Evolutionary conservation across 1,284 basidiomycete genomes (phyloP).

Genomic region (Malassezia psittaci): DNA sequence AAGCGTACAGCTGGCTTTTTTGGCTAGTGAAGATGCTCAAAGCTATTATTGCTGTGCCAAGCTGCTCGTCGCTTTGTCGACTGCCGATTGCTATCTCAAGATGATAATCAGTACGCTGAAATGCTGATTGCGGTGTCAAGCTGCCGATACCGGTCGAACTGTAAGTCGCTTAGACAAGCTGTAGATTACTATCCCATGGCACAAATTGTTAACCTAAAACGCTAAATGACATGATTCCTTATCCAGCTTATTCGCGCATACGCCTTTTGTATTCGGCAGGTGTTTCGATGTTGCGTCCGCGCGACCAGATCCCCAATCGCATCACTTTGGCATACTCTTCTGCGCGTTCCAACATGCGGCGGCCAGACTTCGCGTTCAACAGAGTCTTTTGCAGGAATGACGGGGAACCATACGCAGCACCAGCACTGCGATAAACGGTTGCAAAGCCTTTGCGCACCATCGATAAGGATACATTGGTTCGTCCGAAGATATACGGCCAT

Average conservation of each 20-base stretch:
- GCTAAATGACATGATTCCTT: no score
- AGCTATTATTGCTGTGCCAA: no score
- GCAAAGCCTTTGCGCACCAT: slow-evolving; percentile 41
- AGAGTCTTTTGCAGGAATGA: slow-evolving; percentile 13
- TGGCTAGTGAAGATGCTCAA: no score
- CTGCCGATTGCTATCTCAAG: no score
- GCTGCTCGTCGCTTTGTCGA: no score
- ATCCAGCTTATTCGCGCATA: not conserved
- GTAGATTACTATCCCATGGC: no score
- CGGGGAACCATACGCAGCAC: slow-evolving; percentile 40
- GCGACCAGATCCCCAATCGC: slow-evolving; percentile 15
- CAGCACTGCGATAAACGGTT: slow-evolving; percentile 37
- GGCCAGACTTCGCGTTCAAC: not conserved
- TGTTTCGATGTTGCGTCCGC: slow-evolving; percentile 8
- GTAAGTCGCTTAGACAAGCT: no score
- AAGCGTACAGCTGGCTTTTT: no score
- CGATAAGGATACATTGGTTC: slow-evolving; percentile 37
- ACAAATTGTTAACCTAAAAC: no score
- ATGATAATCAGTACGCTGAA: no score
- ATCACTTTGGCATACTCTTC: slow-evolving; percentile 14
- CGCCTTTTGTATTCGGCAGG: slow-evolving; percentile 14
- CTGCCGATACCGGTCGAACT: no score
- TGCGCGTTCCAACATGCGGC: slow-evolving; percentile 6
- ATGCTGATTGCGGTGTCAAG: no score
- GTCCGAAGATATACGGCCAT: slow-evolving; percentile 39